phyloP scores from a whole-genome alignment of 2,329 filamentous ascomycete genomes.

The Trichoderma breve region DNA sequence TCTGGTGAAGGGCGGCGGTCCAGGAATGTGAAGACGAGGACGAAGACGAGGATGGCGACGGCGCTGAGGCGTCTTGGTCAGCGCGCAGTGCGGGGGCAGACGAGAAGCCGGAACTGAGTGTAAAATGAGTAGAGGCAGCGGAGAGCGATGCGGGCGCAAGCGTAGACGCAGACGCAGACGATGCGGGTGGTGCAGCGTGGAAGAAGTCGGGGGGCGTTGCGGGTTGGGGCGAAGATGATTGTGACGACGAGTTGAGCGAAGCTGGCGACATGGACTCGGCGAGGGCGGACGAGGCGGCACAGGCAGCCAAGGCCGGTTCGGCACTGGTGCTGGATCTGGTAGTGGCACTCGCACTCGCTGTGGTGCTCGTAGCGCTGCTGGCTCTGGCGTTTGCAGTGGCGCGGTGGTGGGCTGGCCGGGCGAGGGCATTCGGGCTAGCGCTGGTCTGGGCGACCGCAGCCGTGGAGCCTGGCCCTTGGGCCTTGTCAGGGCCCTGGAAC shows the following conservation, averaged over 20 bases:
- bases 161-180: constrained; percentile 14
- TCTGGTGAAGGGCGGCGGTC: background rate
- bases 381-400: constrained; percentile 23
- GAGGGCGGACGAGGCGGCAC: constrained; percentile 22
- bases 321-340: constrained; percentile 11
- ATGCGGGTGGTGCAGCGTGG: constrained; percentile 25
- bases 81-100: constrained; percentile 21
- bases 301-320: constrained; percentile 23
- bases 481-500: constrained; percentile 31
- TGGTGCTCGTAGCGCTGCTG: constrained; percentile 16
- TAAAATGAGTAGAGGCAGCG: constrained; percentile 21
- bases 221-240: constrained; percentile 38
- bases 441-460: background rate
- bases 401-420: constrained; percentile 16
- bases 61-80: constrained; percentile 27
- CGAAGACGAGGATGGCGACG: constrained; percentile 21
- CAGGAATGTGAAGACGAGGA: background rate
- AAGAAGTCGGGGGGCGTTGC: constrained; percentile 31
- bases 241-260: constrained; percentile 36
- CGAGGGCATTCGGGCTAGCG: constrained; percentile 17
- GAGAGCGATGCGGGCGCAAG: constrained; percentile 3
- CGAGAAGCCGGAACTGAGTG: constrained; percentile 16
- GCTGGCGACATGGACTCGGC: constrained; percentile 31
- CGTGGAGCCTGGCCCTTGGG: constrained; percentile 12
- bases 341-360: constrained; percentile 22